Conservation (phyloP, 768 basidiomycete species). For the Kwoniella heveanensis region DNA sequence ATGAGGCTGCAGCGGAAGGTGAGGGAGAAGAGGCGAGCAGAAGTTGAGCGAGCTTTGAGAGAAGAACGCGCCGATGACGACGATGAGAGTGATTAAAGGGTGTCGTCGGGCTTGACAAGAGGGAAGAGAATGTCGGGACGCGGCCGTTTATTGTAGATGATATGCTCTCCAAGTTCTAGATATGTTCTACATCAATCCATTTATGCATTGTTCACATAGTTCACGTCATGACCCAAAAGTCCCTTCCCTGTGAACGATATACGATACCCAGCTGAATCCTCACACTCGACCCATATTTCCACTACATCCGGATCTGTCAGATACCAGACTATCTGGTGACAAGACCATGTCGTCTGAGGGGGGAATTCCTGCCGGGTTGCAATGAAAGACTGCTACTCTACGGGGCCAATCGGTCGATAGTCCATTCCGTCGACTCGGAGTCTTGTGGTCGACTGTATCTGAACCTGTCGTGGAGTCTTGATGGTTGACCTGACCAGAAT, state of each 20-base stretch:
- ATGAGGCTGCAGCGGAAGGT: slow-evolving; percentile 78
- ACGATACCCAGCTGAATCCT: too few species aligned
- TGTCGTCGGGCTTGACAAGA: not conserved
- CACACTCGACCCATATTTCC: too few species aligned
- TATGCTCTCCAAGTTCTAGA: not conserved
- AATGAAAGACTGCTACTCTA: too few species aligned
- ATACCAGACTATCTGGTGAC: too few species aligned
- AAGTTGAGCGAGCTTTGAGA: slow-evolving; percentile 55
- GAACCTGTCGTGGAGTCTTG: slow-evolving; percentile 86
- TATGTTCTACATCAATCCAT: too few species aligned
- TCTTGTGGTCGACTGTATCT: slow-evolving; percentile 56
- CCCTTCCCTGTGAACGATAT: too few species aligned
- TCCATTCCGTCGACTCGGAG: slow-evolving; percentile 68
- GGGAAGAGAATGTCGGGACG: too few species aligned
- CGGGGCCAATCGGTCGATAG: slow-evolving; percentile 76
- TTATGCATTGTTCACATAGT: slow-evolving; percentile 1
- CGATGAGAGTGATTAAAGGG: slow-evolving; percentile 27
- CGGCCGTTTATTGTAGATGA: not conserved
- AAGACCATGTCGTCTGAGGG: too few species aligned
- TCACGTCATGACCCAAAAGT: not conserved
- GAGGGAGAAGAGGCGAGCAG: slow-evolving; percentile 62
- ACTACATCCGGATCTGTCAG: too few species aligned
- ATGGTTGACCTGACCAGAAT: slow-evolving; percentile 97
- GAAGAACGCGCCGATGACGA: slow-evolving; percentile 35
- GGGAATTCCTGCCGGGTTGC: too few species aligned